Base-by-base conservation (phyloP, 306 rosid species). In the Cicer bijugum region DNA sequence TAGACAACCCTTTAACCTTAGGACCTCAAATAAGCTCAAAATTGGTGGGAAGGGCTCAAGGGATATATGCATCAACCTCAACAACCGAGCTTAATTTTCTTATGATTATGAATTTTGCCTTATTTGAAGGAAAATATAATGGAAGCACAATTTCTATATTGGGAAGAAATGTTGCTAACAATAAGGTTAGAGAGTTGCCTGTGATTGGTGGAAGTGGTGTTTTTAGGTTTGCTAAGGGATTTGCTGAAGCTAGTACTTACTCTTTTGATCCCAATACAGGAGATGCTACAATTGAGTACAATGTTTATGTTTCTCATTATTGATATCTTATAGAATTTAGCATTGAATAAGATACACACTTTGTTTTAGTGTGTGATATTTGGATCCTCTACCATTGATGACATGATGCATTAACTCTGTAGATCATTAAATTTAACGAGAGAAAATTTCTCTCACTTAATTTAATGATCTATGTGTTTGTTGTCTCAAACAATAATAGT, bases 131-230 rank as follows among this genome's bases (percentile, higher is more conserved):
- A 5, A 89, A 85, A 40, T 89, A 89, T 55, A 89, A 88, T 10
- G 97, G 93, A 0, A 91, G 97, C 77, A 67, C 77, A 5, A 60
- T 89, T 39, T 80, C 82, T 0, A 55, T 89, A 4, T 37, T 86
- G 37, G 97, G 97, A 6, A 78, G 93, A 70, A 80, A 89, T 19
- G 67, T 44, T 0, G 77, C 83, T 0, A 40, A 74, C 23, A 11
- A 78, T 0, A 80, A 63, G 33, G 79, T 80, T 7, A 85, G 97
- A 19, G 92, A 91, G 73, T 52, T 89, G 92, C 91, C 92, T 0
- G 83, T 89, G 47, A 75, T 89, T 23, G 92, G 92, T 7, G 95
- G 95, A 1, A 87, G 83, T 19, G 92, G 97, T 0, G 77, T 87
- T 57, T 89, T 91, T 75, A 28, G 95, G 48, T 87, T 89, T 76